These are phyloP conservation scores for Eucalyptus lansdowneana DNA, from an alignment of 345 rosid species.

Conservation along the genomic window DNA sequence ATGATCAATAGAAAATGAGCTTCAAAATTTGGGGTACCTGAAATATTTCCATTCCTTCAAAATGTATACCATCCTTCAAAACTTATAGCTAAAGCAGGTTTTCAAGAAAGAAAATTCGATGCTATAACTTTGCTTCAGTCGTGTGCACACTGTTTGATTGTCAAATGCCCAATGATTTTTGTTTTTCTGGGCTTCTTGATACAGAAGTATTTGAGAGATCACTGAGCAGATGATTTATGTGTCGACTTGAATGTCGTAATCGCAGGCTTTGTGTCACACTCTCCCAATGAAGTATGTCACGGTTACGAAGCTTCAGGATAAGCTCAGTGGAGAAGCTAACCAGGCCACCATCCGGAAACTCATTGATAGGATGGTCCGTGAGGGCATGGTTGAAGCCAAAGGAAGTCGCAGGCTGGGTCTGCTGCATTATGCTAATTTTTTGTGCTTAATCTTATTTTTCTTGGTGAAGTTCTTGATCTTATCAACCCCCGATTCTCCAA, in stretches of 20 bases:
- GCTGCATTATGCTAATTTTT: not conserved
- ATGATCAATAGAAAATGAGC: not conserved
- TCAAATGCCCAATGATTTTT: not conserved
- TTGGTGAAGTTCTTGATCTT: not conserved
- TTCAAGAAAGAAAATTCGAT: not conserved
- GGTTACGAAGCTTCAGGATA: conserved; percentile 53
- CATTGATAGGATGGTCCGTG: conserved; percentile 57
- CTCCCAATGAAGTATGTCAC: conserved; percentile 80
- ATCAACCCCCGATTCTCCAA: not conserved
- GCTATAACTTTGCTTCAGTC: not conserved
- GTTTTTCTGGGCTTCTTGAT: not conserved
- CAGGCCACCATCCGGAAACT: conserved; percentile 54
- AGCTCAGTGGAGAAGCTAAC: conserved; percentile 68
- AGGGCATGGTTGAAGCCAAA: conserved; percentile 75
- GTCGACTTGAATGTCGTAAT: not conserved
- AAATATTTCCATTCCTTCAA: not conserved
- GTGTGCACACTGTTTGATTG: not conserved
- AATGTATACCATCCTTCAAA: not conserved
- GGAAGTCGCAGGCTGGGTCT: conserved; percentile 75
- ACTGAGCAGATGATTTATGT: not conserved
- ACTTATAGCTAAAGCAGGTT: not conserved
- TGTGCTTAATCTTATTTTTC: not conserved
- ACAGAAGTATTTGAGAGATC: not conserved
- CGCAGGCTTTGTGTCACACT: conserved; percentile 70
- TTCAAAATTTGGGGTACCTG: not conserved